Conservation (phyloP, 345 rosid genomes). For the Sisymbrium irio region DNA sequence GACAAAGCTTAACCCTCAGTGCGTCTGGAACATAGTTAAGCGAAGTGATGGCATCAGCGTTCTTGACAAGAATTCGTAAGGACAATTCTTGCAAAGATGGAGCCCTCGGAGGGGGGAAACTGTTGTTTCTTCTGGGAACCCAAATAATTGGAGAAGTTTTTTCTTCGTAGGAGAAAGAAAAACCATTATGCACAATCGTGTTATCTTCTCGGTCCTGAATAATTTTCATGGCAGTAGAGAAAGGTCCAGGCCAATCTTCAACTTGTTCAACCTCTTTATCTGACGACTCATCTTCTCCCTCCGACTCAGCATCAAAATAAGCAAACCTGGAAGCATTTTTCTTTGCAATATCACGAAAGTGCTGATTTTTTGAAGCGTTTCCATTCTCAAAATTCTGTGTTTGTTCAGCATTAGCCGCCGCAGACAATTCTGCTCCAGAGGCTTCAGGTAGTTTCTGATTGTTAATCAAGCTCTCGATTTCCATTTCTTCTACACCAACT, state of each 20-base stretch:
- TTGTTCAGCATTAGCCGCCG: slow-evolving; percentile 10
- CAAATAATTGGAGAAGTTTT: slow-evolving; percentile 44
- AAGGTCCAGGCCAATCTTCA: slow-evolving; percentile 98
- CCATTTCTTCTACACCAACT: slow-evolving; percentile 29
- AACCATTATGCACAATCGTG: slow-evolving; percentile 11
- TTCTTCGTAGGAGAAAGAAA: slow-evolving; percentile 15
- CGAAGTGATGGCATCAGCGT: slow-evolving; percentile 76
- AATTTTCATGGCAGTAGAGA: slow-evolving; percentile 93
- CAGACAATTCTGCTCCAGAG: background rate
- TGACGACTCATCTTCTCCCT: slow-evolving; percentile 37
- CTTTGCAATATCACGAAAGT: slow-evolving; percentile 58
- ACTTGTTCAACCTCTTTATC: slow-evolving; percentile 36
- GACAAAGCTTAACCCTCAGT: slow-evolving; percentile 60
- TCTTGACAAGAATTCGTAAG: slow-evolving; percentile 54
- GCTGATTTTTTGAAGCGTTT: slow-evolving; percentile 37
- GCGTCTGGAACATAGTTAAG: slow-evolving; percentile 78
- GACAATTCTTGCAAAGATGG: slow-evolving; percentile 66
- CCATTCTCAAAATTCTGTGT: background rate
- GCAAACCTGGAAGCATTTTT: slow-evolving; percentile 72
- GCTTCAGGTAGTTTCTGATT: background rate
- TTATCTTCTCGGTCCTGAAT: slow-evolving; percentile 62
- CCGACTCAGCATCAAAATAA: slow-evolving; percentile 44
- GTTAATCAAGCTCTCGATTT: slow-evolving; percentile 17
- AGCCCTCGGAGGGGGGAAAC: slow-evolving; percentile 20
- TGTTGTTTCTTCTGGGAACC: slow-evolving; percentile 49